These are phyloP conservation scores for Cytidiella melzeri DNA, from an alignment of 768 basidiomycete genomes.

Conservation along the genomic window DNA sequence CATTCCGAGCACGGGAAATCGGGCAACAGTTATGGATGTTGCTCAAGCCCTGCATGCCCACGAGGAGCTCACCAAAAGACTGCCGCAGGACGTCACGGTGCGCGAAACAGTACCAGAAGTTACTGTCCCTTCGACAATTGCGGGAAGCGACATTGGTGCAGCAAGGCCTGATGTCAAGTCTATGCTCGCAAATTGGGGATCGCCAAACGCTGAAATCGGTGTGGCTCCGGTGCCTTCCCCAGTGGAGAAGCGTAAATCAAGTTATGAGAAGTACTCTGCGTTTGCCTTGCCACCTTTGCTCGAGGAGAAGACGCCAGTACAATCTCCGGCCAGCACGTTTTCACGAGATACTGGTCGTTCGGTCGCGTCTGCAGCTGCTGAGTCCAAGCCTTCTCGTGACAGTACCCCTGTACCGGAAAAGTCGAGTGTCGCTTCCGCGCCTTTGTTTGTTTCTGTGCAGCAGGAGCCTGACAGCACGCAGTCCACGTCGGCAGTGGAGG, in stretches of 20 bases:
- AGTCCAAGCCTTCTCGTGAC: background rate
- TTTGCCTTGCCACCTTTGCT: conserved; percentile 57
- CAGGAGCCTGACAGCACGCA: too few species aligned
- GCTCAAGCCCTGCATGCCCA: conserved; percentile 45
- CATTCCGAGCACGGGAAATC: conserved; percentile 61
- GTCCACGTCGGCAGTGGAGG: background rate
- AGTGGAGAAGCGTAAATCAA: conserved; percentile 57
- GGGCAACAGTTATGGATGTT: conserved; percentile 75
- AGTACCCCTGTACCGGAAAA: background rate
- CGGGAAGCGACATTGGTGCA: background rate
- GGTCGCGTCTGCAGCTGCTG: background rate
- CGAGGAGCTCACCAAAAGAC: background rate
- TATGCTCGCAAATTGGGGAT: conserved; percentile 17
- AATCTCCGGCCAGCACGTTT: conserved; percentile 50
- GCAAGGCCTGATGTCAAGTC: conserved; percentile 17
- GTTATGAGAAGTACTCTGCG: conserved; percentile 60
- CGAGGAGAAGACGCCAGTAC: conserved; percentile 59
- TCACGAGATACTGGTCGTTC: conserved; percentile 24
- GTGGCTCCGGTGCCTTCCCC: conserved; percentile 16
- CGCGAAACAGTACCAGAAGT: background rate
- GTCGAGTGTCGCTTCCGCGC: background rate
- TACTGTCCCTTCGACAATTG: background rate
- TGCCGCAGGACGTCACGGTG: background rate
- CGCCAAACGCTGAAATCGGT: conserved; percentile 1
- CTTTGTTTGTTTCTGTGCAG: too few species aligned